phyloP scores from a whole-genome alignment of 2,329 filamentous ascomycete species.

The Talaromyces sp. region DNA sequence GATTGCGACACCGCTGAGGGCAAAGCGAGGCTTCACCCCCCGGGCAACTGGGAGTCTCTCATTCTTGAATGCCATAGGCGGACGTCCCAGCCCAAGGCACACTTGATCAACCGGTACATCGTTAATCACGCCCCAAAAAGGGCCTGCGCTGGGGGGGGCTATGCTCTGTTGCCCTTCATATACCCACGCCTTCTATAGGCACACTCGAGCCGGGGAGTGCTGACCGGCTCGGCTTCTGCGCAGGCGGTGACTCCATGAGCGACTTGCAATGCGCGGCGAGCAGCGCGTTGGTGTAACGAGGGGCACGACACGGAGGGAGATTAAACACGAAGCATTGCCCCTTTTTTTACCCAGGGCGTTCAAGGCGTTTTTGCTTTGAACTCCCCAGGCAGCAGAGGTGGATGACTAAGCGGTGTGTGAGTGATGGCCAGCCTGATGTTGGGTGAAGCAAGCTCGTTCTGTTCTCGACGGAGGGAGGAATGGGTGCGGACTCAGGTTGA shows the following conservation, averaged over 20 bases:
- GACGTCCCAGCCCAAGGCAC: not conserved
- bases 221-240: not conserved
- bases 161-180: not conserved
- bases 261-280: not conserved
- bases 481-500: not conserved
- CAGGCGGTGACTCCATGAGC: not conserved
- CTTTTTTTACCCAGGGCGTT: not conserved
- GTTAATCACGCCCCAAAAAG: not conserved
- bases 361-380: not conserved
- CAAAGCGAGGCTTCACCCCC: not conserved
- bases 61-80: not conserved
- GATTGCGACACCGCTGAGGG: not conserved
- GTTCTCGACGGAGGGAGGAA: not conserved
- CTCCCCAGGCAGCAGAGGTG: not conserved
- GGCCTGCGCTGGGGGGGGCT: slow-evolving; percentile 14
- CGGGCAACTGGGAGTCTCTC: not conserved
- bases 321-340: not conserved
- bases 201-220: not conserved
- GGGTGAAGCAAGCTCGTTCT: not conserved
- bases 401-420: not conserved
- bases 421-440: not conserved
- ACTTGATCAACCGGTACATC: not conserved
- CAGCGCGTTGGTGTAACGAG: not conserved
- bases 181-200: not conserved
- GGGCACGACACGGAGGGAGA: not conserved